Percentiles rank a stretch among this genome's conserved stretches.
phyloP scores from a whole-genome alignment of 129 eudicot species.

The Solidago caesia region DNA sequence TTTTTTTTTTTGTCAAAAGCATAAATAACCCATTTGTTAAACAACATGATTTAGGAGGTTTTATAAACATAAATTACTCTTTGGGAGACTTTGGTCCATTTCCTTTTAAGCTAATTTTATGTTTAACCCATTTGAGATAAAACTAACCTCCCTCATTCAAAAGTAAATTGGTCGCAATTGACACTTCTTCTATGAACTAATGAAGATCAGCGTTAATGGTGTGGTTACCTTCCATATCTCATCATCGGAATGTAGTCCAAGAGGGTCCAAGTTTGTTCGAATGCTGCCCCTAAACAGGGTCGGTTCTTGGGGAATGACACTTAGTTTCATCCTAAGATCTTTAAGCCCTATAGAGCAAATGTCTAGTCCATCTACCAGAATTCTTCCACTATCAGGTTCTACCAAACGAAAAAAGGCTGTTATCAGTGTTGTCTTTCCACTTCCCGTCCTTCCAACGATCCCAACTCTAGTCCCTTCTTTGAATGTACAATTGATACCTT shows the following conservation, averaged over 20 bases:
- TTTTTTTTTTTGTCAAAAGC: too few relatives aligned
- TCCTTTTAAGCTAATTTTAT: too few relatives aligned
- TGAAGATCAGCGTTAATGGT: too few relatives aligned
- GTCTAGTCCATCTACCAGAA: constrained; percentile 52
- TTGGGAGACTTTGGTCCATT: too few relatives aligned
- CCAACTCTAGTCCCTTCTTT: constrained; percentile 62
- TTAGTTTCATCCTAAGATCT: constrained; percentile 57
- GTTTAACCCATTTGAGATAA: too few relatives aligned
- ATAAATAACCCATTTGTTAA: too few relatives aligned
- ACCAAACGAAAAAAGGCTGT: constrained; percentile 61
- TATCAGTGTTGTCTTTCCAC: constrained; percentile 66
- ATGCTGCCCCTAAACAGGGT: constrained; percentile 57
- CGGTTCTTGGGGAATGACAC: constrained; percentile 73
- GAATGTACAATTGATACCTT: constrained; percentile 27
- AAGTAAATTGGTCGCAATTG: too few relatives aligned
- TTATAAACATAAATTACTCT: too few relatives aligned
- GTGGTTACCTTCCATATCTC: too few relatives aligned
- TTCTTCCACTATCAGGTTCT: constrained; percentile 49
- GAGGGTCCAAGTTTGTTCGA: constrained; percentile 15
- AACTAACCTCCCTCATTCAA: too few relatives aligned
- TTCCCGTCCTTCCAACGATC: constrained; percentile 43
- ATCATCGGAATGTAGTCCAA: not conserved
- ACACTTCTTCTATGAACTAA: too few relatives aligned
- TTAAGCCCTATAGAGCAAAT: constrained; percentile 57
- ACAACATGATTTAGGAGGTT: too few relatives aligned